Evolutionary conservation across 2,329 filamentous ascomycete genomes (phyloP), one percentile per base, ranked within the genome.

Genomic region (Phyllosticta ampelicida): DNA sequence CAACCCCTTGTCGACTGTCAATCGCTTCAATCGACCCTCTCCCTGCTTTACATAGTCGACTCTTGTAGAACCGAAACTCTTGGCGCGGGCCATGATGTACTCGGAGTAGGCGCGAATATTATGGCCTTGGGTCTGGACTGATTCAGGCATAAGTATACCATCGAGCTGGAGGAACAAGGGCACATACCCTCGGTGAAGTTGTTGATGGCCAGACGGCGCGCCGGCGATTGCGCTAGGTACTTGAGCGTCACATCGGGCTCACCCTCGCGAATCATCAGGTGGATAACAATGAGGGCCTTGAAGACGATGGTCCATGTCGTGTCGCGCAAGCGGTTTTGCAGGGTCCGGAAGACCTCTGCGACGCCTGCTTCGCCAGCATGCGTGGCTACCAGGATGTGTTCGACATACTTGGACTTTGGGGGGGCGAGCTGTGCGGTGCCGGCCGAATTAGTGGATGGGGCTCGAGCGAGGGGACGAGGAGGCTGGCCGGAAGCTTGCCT

Each of bases 231-330:
- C 50, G 91, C 81, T 30, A 99, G 81, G 67, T 89, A 96, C 61
- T 84, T 81, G 63, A 99, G 78, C 2, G 94, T 96, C 53, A 90
- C 87, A 70, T 97, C 90, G 30, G 86, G 85, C 63, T 91, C 86
- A 56, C 94, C 94, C 75, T 99, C 94, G 65, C 94, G 84, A 70
- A 99, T 94, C 94, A 99, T 97, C 61, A 97, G 78, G 72, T 99
- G 94, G 52, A 95, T 85, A 53, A 95, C 94, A 66, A 97, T 96
- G 64, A 99, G 79, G 66, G 90, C 86, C 78, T 99, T 99, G 85
- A 96, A 96, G 63, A 96, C 92, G 60, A 97, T 90, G n/a, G 94
- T 99, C 94, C 94, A 99, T 79, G 94, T 96, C 65, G 92, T 92
- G 72, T 99, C 94, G 70, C 90, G 86, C 64, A 99, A 75, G 55